Conservation (phyloP, 805 yeast genomes). For the Saccharomyces jurei region DNA sequence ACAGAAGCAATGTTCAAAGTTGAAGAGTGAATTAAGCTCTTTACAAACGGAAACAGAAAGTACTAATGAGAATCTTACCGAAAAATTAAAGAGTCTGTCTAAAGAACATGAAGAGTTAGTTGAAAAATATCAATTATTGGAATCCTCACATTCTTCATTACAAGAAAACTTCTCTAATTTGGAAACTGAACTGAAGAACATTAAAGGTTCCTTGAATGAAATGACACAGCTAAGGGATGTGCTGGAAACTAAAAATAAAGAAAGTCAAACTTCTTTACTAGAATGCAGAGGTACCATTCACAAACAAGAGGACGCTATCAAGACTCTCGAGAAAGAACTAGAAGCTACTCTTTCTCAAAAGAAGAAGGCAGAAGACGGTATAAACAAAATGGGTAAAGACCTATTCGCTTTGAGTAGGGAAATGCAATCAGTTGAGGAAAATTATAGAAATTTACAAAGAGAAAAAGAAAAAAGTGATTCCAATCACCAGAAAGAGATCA, state of each 20-base stretch:
- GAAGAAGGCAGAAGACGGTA: slow-evolving; percentile 71
- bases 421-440: slow-evolving; percentile 43
- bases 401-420: slow-evolving; percentile 56
- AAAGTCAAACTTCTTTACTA: slow-evolving; percentile 32
- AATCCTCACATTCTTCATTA: slow-evolving; percentile 15
- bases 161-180: slow-evolving; percentile 9
- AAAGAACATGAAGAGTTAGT: slow-evolving; percentile 7
- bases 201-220: slow-evolving; percentile 11
- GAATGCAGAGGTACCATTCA: slow-evolving; percentile 13
- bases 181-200: slow-evolving; percentile 1
- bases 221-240: slow-evolving; percentile 17
- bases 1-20: slow-evolving; percentile 30
- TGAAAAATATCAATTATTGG: slow-evolving; percentile 8
- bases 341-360: slow-evolving; percentile 32
- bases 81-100: slow-evolving; percentile 8
- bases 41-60: slow-evolving; percentile 26
- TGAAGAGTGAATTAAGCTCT: slow-evolving; percentile 26
- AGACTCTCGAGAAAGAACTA: slow-evolving; percentile 22
- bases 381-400: slow-evolving; percentile 85
- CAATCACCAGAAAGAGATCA: slow-evolving; percentile 19
- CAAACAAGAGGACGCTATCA: slow-evolving; percentile 14
- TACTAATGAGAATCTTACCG: slow-evolving; percentile 17
- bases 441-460: slow-evolving; percentile 37
- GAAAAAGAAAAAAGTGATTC: slow-evolving; percentile 33
- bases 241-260: slow-evolving; percentile 23